Conservation (phyloP, 108 stramenopile species). For the Fragilaria radians region DNA sequence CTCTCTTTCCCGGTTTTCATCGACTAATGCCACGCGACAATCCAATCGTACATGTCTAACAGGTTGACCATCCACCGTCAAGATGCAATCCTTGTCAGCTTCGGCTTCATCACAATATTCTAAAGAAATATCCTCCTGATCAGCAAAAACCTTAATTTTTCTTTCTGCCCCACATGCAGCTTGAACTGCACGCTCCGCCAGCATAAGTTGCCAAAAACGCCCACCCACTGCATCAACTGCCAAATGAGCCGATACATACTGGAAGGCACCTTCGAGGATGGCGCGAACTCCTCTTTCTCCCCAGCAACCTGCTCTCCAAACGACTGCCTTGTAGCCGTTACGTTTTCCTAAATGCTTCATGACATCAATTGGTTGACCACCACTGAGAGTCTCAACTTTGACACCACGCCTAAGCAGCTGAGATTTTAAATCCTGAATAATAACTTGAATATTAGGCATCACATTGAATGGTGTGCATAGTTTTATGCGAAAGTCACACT, state of each 20-base stretch:
- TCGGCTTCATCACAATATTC: conserved; percentile 82
- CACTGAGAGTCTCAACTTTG: conserved; percentile 62
- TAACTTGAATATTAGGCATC: too few species aligned
- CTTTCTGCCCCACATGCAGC: conserved; percentile 79
- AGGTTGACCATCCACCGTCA: conserved; percentile 69
- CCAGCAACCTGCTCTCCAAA: conserved; percentile 86
- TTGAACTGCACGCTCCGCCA: conserved; percentile 81
- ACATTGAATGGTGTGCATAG: too few species aligned
- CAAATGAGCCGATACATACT: conserved; percentile 80
- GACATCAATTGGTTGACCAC: conserved; percentile 71
- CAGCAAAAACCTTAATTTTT: conserved; percentile 75
- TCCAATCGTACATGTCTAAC: conserved; percentile 83
- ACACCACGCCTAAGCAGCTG: conserved; percentile 51
- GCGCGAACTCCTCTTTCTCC: conserved; percentile 60
- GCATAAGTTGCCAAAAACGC: conserved; percentile 85
- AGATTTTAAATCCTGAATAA: conserved; percentile 50
- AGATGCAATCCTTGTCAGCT: conserved; percentile 62
- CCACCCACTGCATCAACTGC: conserved; percentile 83
- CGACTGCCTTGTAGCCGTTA: conserved; percentile 67
- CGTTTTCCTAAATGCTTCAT: conserved; percentile 79
- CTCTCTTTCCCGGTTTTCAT: conserved; percentile 58
- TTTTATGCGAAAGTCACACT: too few species aligned
- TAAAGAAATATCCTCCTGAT: conserved; percentile 65
- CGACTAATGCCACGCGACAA: conserved; percentile 49
- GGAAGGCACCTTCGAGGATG: conserved; percentile 79